Percentiles rank a stretch among this genome's conserved stretches.
Evolutionary conservation across 805 yeast species (phyloP).

Genomic region (Jamesozyma spencerorum): DNA sequence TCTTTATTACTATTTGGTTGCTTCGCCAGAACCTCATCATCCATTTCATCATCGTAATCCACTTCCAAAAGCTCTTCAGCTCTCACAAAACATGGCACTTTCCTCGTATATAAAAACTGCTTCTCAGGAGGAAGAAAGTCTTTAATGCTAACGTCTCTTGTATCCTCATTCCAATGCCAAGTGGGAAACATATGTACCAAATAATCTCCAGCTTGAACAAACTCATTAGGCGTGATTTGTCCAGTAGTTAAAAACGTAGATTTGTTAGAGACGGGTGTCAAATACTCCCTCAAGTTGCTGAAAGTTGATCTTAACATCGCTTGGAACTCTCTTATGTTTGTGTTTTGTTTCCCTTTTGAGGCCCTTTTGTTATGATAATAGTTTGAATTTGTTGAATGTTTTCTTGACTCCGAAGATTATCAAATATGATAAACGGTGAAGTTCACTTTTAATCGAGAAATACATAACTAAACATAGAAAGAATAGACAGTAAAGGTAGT

Average conservation of each 20-base stretch:
- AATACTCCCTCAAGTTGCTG: conserved; percentile 79
- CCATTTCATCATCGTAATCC: conserved; percentile 27
- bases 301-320: conserved; percentile 60
- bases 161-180: conserved; percentile 73
- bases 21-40: conserved; percentile 22
- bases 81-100: conserved; percentile 77
- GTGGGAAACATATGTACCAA: conserved; percentile 88
- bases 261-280: conserved; percentile 82
- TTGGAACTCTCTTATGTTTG: background rate
- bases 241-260: conserved; percentile 84
- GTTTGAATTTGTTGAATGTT: background rate
- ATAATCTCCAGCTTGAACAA: conserved; percentile 90
- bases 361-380: background rate
- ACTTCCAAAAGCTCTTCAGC: conserved; percentile 45
- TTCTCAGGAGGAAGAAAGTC: conserved; percentile 78
- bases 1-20: background rate
- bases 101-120: conserved; percentile 79
- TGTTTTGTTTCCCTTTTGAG: background rate
- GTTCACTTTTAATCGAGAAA: too few species aligned
- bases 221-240: conserved; percentile 91
- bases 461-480: too few species aligned
- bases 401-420: background rate
- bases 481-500: too few species aligned
- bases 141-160: conserved; percentile 30
- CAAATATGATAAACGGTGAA: too few species aligned